Evolutionary conservation across 1,139 yeast genomes (phyloP).

Genomic region (Kodamaea arcana): DNA sequence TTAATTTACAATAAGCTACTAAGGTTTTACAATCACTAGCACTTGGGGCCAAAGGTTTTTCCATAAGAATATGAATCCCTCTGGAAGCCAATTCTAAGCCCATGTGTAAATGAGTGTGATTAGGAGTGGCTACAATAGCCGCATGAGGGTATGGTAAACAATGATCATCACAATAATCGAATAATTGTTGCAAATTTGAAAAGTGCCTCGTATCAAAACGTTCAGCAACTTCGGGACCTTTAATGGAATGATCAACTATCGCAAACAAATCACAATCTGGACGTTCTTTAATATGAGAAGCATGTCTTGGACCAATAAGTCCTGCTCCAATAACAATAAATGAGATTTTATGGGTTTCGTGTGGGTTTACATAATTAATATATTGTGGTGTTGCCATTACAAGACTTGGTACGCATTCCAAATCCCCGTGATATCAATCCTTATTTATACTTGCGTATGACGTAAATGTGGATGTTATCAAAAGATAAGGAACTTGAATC

Average conservation of each 20-base stretch:
- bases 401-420: neutral
- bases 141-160: slow-evolving; percentile 32
- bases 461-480: neutral
- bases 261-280: slow-evolving; percentile 30
- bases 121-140: slow-evolving; percentile 43
- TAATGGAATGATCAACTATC: slow-evolving; percentile 36
- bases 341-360: slow-evolving; percentile 7
- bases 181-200: slow-evolving; percentile 23
- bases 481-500: neutral
- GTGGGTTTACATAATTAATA: slow-evolving; percentile 7
- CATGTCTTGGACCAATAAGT: slow-evolving; percentile 24
- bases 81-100: slow-evolving; percentile 31
- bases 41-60: slow-evolving; percentile 39
- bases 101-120: slow-evolving; percentile 36
- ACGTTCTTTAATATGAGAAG: slow-evolving; percentile 19
- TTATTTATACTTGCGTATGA: neutral
- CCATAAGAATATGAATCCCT: slow-evolving; percentile 37
- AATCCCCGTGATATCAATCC: neutral
- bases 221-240: slow-evolving; percentile 33
- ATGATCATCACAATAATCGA: slow-evolving; percentile 22
- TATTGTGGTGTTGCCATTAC: slow-evolving; percentile 9
- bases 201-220: slow-evolving; percentile 25
- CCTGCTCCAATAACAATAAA: slow-evolving; percentile 22
- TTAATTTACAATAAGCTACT: slow-evolving; percentile 21
- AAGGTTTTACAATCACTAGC: slow-evolving; percentile 34